phyloP scores from a whole-genome alignment of 108 stramenopile species.

The Nannochloropsis salina region DNA sequence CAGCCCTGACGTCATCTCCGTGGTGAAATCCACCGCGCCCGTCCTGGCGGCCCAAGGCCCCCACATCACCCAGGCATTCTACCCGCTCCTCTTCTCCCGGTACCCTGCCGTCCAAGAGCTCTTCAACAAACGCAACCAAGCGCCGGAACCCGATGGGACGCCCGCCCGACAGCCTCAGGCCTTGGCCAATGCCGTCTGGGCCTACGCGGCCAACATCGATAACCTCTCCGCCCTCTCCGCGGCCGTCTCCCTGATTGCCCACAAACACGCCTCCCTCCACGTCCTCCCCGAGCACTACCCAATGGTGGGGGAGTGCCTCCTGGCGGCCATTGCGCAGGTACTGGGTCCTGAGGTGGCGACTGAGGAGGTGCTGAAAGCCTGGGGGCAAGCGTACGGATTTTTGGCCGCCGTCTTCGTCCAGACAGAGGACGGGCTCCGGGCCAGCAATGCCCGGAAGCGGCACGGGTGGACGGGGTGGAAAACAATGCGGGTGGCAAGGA shows the following conservation, averaged over 20 bases:
- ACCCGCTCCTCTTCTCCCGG: constrained; percentile 34
- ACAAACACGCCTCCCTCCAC: constrained; percentile 33
- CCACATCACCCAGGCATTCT: constrained; percentile 30
- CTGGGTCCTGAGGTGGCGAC: constrained; percentile 35
- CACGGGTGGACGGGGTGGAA: constrained; percentile 42
- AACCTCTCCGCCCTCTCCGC: constrained; percentile 27
- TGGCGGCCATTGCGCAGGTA: constrained; percentile 40
- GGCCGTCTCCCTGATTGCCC: constrained; percentile 36
- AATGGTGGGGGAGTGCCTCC: constrained; percentile 35
- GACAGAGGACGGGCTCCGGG: constrained; percentile 32
- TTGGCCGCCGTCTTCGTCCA: constrained; percentile 42
- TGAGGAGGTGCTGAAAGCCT: constrained; percentile 27
- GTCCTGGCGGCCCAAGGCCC: constrained; percentile 32
- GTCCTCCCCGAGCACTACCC: constrained; percentile 46
- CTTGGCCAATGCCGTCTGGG: constrained; percentile 39
- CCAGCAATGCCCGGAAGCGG: neutral
- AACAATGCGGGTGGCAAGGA: constrained; percentile 24
- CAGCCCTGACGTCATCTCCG: neutral
- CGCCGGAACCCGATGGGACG: neutral
- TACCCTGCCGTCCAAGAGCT: constrained; percentile 37
- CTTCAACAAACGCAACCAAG: constrained; percentile 44
- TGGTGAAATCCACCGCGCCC: constrained; percentile 43
- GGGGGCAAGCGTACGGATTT: constrained; percentile 26
- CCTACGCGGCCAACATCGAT: constrained; percentile 42
- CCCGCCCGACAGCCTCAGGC: constrained; percentile 35